Base-by-base conservation (phyloP, 345 rosid genomes). In the Lagerstroemia speciosa region DNA sequence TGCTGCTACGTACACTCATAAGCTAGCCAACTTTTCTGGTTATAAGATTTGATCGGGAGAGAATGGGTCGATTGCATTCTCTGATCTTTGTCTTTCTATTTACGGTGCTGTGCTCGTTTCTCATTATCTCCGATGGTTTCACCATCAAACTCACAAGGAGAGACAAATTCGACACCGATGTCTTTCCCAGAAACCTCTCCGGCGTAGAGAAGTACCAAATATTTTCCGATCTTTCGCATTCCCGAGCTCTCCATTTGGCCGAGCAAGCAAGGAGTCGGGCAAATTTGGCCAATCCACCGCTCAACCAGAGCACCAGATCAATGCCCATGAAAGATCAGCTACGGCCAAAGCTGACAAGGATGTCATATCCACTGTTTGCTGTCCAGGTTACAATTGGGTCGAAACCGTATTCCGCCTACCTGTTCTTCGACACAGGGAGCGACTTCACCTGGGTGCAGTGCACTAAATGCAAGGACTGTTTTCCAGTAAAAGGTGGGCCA, bases 401-500 rank as follows among this genome's bases (percentile, higher is more conserved):
- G 8, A 16, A 20, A 38, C 57, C 30, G 0, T 66, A 64, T 33
- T 31, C 29, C 24, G 24, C 75, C 0, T 24, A 40, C 8, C 48
- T 72, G 29, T 34, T 31, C 2, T 10, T 66, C 33, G 70, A 66
- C n/a, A 41, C 70, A 0, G 75, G 70, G 22, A 29, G 48, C 29
- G 22, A 66, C 26, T 34, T 34, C 29, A 66, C 40, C 0, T 71
- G 74, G 74, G 53, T 65, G 27, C 74, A 71, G 15, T 65, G 75
- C 37, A 22, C 37, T 3, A 66, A 41, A 10, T 72, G 70, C 61
- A 22, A 0, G n/a, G n/a, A 62, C 30, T 72, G 75, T 53, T 57
- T 72, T 50, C 33, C 8, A 0, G 17, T 66, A 15, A 40, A 57
- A 12, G 57, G 43, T 8, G 38, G 38, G 38, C 38, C 38, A 36